phyloP scores from a whole-genome alignment of 139 green algal genomes.

The Closterium sp. region DNA sequence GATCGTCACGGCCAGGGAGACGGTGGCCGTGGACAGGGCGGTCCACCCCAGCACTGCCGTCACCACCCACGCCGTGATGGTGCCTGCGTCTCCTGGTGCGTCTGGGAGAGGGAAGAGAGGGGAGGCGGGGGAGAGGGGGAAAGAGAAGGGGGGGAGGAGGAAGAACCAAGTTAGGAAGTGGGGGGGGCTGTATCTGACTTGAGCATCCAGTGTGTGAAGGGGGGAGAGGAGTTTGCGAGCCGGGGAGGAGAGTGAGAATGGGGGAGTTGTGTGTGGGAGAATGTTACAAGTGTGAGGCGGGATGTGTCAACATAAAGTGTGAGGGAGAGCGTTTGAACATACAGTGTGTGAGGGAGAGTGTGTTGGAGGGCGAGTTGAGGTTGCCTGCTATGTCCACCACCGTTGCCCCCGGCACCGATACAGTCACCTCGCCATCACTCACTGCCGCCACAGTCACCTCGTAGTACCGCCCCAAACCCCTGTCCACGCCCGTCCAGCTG shows the following conservation, averaged over 20 bases:
- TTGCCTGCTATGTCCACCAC: background rate
- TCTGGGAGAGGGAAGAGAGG: background rate
- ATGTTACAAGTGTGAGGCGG: background rate
- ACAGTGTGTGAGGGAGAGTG: background rate
- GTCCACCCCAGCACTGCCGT: slow-evolving; percentile 11
- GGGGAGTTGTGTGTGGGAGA: background rate
- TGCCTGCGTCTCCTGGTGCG: background rate
- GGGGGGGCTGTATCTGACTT: too few relatives aligned
- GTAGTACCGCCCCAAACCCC: slow-evolving; percentile 28
- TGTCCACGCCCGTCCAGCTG: slow-evolving; percentile 8
- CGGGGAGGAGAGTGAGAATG: too few relatives aligned
- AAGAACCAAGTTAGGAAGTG: background rate
- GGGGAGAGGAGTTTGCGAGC: too few relatives aligned
- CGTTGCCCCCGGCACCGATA: background rate
- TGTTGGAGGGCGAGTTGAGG: background rate
- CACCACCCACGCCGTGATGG: background rate
- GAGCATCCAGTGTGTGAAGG: too few relatives aligned
- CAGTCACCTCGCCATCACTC: background rate
- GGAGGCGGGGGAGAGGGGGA: background rate
- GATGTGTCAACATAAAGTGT: background rate
- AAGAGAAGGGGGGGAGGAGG: background rate
- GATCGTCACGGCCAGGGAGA: slow-evolving; percentile 2
- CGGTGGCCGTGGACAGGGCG: background rate
- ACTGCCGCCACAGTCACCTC: slow-evolving; percentile 6
- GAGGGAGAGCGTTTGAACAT: background rate